A percentile compares a stretch with the other conserved stretches of the same genome.
These are phyloP conservation scores for Diaporthe sp. DNA, from an alignment of 2,329 filamentous ascomycete species.

Conservation along the genomic window DNA sequence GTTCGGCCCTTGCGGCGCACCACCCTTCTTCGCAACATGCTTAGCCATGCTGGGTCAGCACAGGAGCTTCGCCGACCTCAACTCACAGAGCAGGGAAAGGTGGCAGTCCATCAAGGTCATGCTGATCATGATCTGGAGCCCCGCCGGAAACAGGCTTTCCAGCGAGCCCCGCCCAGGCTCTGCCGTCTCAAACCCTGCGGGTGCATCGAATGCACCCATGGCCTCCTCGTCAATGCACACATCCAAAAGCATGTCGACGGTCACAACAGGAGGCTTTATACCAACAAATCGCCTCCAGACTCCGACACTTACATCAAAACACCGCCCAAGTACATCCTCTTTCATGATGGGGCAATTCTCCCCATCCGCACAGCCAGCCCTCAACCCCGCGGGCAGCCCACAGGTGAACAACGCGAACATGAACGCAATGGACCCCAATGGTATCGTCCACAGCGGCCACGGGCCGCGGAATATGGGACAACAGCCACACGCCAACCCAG, in stretches of 20 bases:
- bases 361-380: slow-evolving; percentile 25
- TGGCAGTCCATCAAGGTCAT: slow-evolving; percentile 34
- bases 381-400: neutral
- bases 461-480: slow-evolving; percentile 21
- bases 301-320: slow-evolving; percentile 29
- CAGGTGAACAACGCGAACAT: slow-evolving; percentile 21
- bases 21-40: slow-evolving; percentile 46
- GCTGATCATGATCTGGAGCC: slow-evolving; percentile 36
- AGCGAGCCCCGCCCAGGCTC: slow-evolving; percentile 16
- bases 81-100: slow-evolving; percentile 40
- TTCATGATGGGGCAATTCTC: slow-evolving; percentile 37
- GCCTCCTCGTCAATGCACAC: slow-evolving; percentile 22
- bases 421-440: slow-evolving; percentile 17
- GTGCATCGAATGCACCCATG: slow-evolving; percentile 18
- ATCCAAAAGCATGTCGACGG: slow-evolving; percentile 19
- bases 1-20: slow-evolving; percentile 47
- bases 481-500: slow-evolving; percentile 27
- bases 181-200: slow-evolving; percentile 9
- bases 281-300: slow-evolving; percentile 30
- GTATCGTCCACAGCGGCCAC: slow-evolving; percentile 35
- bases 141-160: slow-evolving; percentile 22
- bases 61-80: slow-evolving; percentile 39
- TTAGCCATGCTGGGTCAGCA: slow-evolving; percentile 44
- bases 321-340: slow-evolving; percentile 25
- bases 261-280: slow-evolving; percentile 29